phyloP scores from a whole-genome alignment of 2,329 filamentous ascomycete genomes.

The Colletotrichum sojae region DNA sequence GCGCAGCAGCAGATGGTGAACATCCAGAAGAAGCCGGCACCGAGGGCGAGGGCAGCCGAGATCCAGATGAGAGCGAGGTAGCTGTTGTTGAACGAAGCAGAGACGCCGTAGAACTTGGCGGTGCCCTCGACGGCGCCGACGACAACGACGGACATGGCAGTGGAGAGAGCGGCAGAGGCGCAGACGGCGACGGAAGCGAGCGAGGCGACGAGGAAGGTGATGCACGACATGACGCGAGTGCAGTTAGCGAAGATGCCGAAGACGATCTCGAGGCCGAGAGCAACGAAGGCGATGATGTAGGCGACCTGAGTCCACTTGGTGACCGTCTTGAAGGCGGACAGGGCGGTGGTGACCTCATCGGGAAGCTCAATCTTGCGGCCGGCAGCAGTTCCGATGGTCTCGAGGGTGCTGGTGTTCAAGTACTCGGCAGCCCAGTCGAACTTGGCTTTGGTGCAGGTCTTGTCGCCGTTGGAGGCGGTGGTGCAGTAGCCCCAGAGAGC shows the following conservation, averaged over 20 bases:
- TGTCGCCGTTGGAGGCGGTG: conserved; percentile 67
- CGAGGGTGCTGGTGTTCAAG: conserved; percentile 75
- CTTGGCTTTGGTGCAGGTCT: conserved; percentile 78
- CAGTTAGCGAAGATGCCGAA: conserved; percentile 87
- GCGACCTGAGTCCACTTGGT: conserved; percentile 87
- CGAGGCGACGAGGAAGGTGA: conserved; percentile 82
- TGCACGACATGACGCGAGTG: conserved; percentile 84
- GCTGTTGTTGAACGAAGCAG: conserved; percentile 74
- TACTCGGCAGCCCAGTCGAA: conserved; percentile 84
- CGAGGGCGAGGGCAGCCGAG: conserved; percentile 82
- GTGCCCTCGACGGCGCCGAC: conserved; percentile 76
- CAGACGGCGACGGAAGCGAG: conserved; percentile 70
- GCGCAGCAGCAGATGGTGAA: conserved; percentile 93
- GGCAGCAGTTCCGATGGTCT: conserved; percentile 63
- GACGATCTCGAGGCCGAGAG: conserved; percentile 79
- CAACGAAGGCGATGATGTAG: conserved; percentile 80
- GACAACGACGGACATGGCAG: conserved; percentile 79
- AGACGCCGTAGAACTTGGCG: conserved; percentile 80
- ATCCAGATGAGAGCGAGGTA: conserved; percentile 86
- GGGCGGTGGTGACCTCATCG: conserved; percentile 73
- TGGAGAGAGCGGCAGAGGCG: conserved; percentile 79
- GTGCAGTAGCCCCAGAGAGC: conserved; percentile 91
- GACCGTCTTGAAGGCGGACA: conserved; percentile 81
- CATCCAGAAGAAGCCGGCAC: conserved; percentile 88
- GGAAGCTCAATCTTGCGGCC: conserved; percentile 76